These are phyloP conservation scores for Mycena belliarum DNA, from an alignment of 768 basidiomycete species.

Conservation along the genomic window DNA sequence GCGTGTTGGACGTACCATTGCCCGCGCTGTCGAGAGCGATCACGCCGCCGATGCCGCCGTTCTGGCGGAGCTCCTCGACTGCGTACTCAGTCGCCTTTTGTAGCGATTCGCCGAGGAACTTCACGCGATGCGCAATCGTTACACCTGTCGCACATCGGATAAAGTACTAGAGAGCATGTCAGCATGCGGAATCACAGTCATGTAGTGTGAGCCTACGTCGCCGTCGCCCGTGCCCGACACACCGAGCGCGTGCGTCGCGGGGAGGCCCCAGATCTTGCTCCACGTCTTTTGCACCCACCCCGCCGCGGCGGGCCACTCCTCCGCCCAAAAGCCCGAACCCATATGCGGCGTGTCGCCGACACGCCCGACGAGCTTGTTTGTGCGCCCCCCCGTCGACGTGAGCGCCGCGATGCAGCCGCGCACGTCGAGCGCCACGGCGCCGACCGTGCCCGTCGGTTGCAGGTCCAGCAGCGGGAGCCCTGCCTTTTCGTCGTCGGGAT, in stretches of 20 bases:
- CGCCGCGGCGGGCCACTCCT: slow-evolving; percentile 58
- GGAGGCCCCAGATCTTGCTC: slow-evolving; percentile 39
- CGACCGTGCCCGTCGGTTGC: slow-evolving; percentile 78
- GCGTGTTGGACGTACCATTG: slow-evolving; percentile 49
- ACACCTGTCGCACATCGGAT: slow-evolving; percentile 69
- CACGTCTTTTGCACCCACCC: slow-evolving; percentile 37
- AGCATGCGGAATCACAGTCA: background rate
- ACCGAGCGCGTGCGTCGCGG: slow-evolving; percentile 52
- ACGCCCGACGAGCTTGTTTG: slow-evolving; percentile 82
- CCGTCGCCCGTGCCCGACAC: slow-evolving; percentile 87
- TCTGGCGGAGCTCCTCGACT: slow-evolving; percentile 55
- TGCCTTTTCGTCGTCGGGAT: slow-evolving; percentile 20
- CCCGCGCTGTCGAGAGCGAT: slow-evolving; percentile 71
- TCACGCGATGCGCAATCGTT: slow-evolving; percentile 67
- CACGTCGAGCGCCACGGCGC: slow-evolving; percentile 78
- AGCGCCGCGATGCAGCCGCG: slow-evolving; percentile 71
- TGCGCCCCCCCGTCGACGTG: slow-evolving; percentile 81
- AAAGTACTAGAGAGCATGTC: slow-evolving; percentile 55
- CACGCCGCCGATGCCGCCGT: slow-evolving; percentile 73
- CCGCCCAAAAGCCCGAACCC: slow-evolving; percentile 84
- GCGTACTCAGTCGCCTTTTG: slow-evolving; percentile 53
- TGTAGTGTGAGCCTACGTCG: slow-evolving; percentile 52
- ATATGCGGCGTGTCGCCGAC: slow-evolving; percentile 83
- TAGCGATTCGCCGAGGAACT: slow-evolving; percentile 58
- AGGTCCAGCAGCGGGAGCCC: slow-evolving; percentile 45